Evolutionary conservation across 1,139 yeast genomes (phyloP), one percentile per base, ranked within the genome.

Genomic region (Yamadazyma dendronema): DNA sequence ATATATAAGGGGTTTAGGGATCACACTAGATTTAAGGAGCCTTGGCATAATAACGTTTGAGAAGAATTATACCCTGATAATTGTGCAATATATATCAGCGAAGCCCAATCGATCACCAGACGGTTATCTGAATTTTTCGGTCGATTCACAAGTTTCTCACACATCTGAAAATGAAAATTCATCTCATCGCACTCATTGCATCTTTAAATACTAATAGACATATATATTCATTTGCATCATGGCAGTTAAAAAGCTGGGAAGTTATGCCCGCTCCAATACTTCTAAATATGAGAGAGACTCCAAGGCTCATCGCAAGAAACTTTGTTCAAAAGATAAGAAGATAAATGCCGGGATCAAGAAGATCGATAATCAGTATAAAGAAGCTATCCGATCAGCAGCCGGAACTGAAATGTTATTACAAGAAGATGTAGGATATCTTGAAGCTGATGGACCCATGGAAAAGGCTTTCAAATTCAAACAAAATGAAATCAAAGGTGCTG

Each of bases 361-460:
- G 49, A 64, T 83, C 39, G 95, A 92, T 53, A 72, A 73, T 35
- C 83, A 83, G 50, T 87, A 86, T 59, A 77, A 79, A 47, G 84
- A 83, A 44, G 95, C 96, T 0, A 78, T 87, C 15, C 67, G 74
- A 46, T 76, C 89, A 12, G 96, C 96, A 1, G 87, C 90, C 17
- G 81, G 85, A 6, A 87, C 97, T 0, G 97, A 92, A 51, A 74
- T 87, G 55, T 72, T 94, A 47, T 67, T 89, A 34, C 87, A 86
- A 48, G 97, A 92, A 64, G 83, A 84, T 31, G 77, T 73, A 3
- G 98, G 98, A 34, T 84, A 72, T 50, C 64, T 94, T 47, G 98
- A 92, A 57, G 88, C 96, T 3, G 98, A 94, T 49, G 86, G 82
- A 3, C 44, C 46, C 12, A 81, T 92, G 88, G 99, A 94, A 61